Evolutionary conservation across 345 rosid species (phyloP), one percentile per base, ranked within the genome.

Genomic region (Trapa bicornis): DNA sequence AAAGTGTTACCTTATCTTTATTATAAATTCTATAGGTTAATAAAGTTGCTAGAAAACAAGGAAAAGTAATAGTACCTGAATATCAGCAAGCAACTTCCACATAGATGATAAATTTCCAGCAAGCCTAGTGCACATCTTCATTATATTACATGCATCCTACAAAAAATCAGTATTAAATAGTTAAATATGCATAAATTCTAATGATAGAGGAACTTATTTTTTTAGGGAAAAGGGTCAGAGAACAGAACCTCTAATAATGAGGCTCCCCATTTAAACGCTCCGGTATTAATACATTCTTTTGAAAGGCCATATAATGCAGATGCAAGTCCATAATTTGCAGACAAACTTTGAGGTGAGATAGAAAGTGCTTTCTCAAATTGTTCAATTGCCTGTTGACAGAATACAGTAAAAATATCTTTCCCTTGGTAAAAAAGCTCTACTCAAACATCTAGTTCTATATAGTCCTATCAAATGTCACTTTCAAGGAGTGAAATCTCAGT

Each of bases 61-160:
- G 69, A n/a, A 53, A 66, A 70, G 41, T 29, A 37, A 60, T 36
- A 66, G 61, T 72, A 91, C 97, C 91, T 85, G 85, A 79, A 91
- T 85, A 80, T 94, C 97, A 73, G 89, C 99, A 70, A 70, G 84
- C 85, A 91, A 76, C 84, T 94, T 94, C 99, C 99, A 94, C 67
- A 80, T 65, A 76, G 81, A 84, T 36, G 92, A 87, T 75, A 80
- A 66, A 75, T 86, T 87, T 74, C 87, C 86, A 77, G 85, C 84
- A 69, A 78, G 73, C n/a, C 54, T 73, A 69, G 86, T 73, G 71
- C 79, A 80, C 39, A 57, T 67, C 66, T 75, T 73, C 43, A 83
- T 83, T 54, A 88, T 82, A 86, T 84, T 76, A 61, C 80, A 52
- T 45, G 97, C 95, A 65, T 91, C 96, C 99, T 91, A 84, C 66